Evolutionary conservation across 495 filamentous ascomycete genomes (phyloP).

Genomic region (Amorphotheca resinae): DNA sequence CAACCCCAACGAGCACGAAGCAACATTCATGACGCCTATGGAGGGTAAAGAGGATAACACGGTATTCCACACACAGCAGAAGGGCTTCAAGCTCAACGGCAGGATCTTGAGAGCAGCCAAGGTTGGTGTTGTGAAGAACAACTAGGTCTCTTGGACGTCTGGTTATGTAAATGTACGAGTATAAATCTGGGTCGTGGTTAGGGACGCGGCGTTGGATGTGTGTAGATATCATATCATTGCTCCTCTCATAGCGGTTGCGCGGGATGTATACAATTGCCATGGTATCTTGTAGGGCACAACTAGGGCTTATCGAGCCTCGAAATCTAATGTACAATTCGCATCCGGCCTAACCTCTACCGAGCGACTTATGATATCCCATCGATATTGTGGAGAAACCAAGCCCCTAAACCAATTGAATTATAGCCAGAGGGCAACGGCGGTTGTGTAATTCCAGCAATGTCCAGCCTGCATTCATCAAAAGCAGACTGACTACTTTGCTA

Average conservation of each 20-base stretch:
- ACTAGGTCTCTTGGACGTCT: not conserved
- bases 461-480: no score
- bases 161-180: constrained; percentile 31
- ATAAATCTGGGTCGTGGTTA: no score
- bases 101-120: constrained; percentile 82
- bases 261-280: constrained; percentile 1
- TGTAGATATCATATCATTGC: constrained; percentile 16
- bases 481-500: no score
- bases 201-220: constrained; percentile 15
- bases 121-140: constrained; percentile 75
- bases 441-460: no score
- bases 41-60: constrained; percentile 76
- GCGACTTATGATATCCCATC: no score
- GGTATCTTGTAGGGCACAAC: no score
- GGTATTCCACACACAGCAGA: constrained; percentile 86
- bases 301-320: not conserved
- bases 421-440: no score
- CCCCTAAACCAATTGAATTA: no score
- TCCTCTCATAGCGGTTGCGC: constrained; percentile 13
- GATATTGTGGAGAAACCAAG: no score
- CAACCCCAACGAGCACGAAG: constrained; percentile 93
- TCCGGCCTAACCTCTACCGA: no score
- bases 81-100: constrained; percentile 87
- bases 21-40: constrained; percentile 81
- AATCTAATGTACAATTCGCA: not conserved